phyloP scores from a whole-genome alignment of 2,329 filamentous ascomycete genomes.

The Ophiocordyceps unilateralis region DNA sequence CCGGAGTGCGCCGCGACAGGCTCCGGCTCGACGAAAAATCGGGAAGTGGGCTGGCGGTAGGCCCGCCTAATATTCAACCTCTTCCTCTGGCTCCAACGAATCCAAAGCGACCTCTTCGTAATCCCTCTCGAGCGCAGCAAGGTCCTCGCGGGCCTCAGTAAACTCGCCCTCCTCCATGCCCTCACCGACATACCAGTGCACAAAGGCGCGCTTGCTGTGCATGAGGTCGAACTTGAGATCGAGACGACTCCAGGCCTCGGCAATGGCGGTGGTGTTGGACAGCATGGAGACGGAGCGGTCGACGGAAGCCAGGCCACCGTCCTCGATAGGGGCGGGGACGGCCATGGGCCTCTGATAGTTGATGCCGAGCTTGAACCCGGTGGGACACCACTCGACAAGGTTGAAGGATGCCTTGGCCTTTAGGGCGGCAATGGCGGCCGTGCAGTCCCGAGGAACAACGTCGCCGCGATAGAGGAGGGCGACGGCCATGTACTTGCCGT shows the following conservation, averaged over 20 bases:
- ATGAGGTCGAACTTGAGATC: slow-evolving; percentile 65
- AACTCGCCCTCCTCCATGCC: slow-evolving; percentile 90
- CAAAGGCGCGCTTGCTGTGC: slow-evolving; percentile 63
- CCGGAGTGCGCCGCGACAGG: not conserved
- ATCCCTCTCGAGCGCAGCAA: slow-evolving; percentile 72
- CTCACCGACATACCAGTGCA: slow-evolving; percentile 72
- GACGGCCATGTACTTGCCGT: slow-evolving; percentile 63
- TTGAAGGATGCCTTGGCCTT: slow-evolving; percentile 60
- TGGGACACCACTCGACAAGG: slow-evolving; percentile 60
- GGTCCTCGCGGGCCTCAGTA: slow-evolving; percentile 70
- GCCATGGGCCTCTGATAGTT: slow-evolving; percentile 53
- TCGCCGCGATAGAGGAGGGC: slow-evolving; percentile 57
- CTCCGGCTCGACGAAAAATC: not conserved
- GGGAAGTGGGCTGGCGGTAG: not conserved
- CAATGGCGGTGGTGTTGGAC: slow-evolving; percentile 59
- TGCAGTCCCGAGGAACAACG: slow-evolving; percentile 53
- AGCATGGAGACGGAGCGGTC: slow-evolving; percentile 53
- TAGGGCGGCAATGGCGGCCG: slow-evolving; percentile 45
- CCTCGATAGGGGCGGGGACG: slow-evolving; percentile 33
- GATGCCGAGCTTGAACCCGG: slow-evolving; percentile 61
- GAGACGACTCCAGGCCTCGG: slow-evolving; percentile 55
- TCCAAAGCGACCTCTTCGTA: slow-evolving; percentile 74
- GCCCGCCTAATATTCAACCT: slow-evolving; percentile 57
- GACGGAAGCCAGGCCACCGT: slow-evolving; percentile 43
- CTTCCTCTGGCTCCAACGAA: slow-evolving; percentile 46